Base-by-base conservation (phyloP, 805 yeast genomes). In the Cephaloascus fragrans region DNA sequence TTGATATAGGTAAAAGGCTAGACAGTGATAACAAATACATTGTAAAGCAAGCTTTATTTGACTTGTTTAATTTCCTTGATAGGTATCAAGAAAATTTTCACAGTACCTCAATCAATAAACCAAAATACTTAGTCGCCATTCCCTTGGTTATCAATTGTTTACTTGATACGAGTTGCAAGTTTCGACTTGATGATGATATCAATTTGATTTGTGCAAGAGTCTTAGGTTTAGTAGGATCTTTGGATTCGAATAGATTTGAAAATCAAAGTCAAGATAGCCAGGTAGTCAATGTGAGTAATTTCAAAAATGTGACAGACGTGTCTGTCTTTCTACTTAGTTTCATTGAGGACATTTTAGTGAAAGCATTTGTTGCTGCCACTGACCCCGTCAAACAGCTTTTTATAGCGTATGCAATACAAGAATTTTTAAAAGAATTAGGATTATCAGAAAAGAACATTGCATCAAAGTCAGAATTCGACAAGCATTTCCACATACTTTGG, bases 401-500 rank as follows among this genome's bases (percentile, higher is more conserved):
- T 51, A 69, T 88, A 28, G 96, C 96, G 0, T 83, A 75, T 56
- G 83, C 90, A 0, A 85, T 93, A 75, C 99, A 93, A 55, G 93
- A 87, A 45, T 79, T 81, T 37, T 59, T 93, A 38, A 77, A 77
- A 45, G 70, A 77, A 14, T 68, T 87, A 52, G 78, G 73, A 2
- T 57, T 79, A 18, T 62, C 59, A 34, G 46, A 51, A 10, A 18
- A 36, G 3, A 43, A 42, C 31, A 32, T 36, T 15, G 28, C 19
- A 19, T 12, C 19, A 20, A 33, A 48, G 43, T 23, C 28, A 23
- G n/a, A n/a, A n/a, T n/a, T n/a, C n/a, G 54, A 5, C 46, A 55
- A 10, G 47, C 47, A 38, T 41, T 12, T 12, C 31, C 14, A 26
- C 19, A 46, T 51, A 3, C 61, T 78, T 2, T 84, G 95, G 94